These are phyloP conservation scores for Epicoccum sorghinum DNA, from an alignment of 2,329 filamentous ascomycete species.

Conservation along the genomic window DNA sequence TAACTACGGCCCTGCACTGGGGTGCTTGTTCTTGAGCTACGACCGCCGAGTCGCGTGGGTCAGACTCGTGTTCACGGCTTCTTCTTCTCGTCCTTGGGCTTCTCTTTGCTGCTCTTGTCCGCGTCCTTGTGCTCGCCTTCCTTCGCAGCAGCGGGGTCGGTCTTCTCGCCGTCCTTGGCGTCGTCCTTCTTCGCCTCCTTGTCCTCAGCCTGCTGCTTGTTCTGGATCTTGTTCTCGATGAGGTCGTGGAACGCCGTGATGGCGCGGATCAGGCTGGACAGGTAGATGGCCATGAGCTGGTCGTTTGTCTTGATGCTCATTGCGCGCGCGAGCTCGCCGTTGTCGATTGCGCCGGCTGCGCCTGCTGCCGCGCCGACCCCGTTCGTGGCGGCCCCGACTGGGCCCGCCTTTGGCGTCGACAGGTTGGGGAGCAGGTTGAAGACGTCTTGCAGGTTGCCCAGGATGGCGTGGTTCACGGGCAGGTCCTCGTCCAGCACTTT, in stretches of 20 bases:
- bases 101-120: slow-evolving; percentile 63
- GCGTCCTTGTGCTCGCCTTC: slow-evolving; percentile 53
- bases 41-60: too few species aligned
- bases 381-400: slow-evolving; percentile 53
- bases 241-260: slow-evolving; percentile 99
- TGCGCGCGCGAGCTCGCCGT: slow-evolving; percentile 87
- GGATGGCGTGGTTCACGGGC: slow-evolving; percentile 94
- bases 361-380: slow-evolving; percentile 57
- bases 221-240: slow-evolving; percentile 99
- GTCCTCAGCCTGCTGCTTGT: slow-evolving; percentile 94
- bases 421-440: slow-evolving; percentile 98
- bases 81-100: slow-evolving; percentile 64
- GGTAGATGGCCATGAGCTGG: slow-evolving; percentile 97
- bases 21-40: too few species aligned
- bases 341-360: slow-evolving; percentile 57
- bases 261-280: slow-evolving; percentile 93
- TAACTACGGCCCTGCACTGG: not conserved
- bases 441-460: slow-evolving; percentile 98
- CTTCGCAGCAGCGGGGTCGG: slow-evolving; percentile 54
- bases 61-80: slow-evolving; percentile 30
- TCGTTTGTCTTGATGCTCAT: slow-evolving; percentile 99
- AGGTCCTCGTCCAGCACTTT: slow-evolving; percentile 93
- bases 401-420: slow-evolving; percentile 74
- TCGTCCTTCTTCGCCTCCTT: slow-evolving; percentile 75
- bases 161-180: slow-evolving; percentile 66